Percentiles rank a stretch among this genome's conserved stretches.
phyloP scores from a whole-genome alignment of 768 basidiomycete genomes.

The Trametes punicea region DNA sequence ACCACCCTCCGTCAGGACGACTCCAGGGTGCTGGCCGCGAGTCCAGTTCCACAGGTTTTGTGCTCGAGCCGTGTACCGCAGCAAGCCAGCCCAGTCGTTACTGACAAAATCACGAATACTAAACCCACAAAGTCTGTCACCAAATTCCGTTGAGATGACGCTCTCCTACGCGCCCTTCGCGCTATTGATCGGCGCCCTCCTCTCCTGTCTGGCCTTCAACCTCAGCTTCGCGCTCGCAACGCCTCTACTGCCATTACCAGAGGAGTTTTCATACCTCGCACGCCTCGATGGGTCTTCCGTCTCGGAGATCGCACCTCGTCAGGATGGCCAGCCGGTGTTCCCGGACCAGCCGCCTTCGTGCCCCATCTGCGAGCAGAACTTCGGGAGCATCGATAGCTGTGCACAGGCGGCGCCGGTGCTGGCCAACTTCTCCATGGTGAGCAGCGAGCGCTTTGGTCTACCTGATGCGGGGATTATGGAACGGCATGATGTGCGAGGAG shows the following conservation, averaged over 20 bases:
- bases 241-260: constrained; percentile 4
- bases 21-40: background rate
- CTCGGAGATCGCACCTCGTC: background rate
- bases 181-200: background rate
- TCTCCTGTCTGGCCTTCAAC: background rate
- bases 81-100: background rate
- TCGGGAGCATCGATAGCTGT: constrained; percentile 52
- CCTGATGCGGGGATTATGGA: background rate
- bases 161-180: constrained; percentile 12
- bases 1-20: background rate
- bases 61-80: background rate
- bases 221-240: constrained; percentile 4
- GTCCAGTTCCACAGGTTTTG: background rate
- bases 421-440: constrained; percentile 52
- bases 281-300: background rate
- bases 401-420: constrained; percentile 55
- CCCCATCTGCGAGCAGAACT: constrained; percentile 52
- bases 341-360: constrained; percentile 56
- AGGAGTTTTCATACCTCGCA: background rate
- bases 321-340: constrained; percentile 40
- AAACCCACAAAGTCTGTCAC: background rate
- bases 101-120: background rate
- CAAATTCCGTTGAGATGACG: constrained; percentile 1
- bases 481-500: background rate
- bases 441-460: constrained; percentile 14